phyloP scores from a whole-genome alignment of 2,329 filamentous ascomycete species.

The Fusarium sp. region DNA sequence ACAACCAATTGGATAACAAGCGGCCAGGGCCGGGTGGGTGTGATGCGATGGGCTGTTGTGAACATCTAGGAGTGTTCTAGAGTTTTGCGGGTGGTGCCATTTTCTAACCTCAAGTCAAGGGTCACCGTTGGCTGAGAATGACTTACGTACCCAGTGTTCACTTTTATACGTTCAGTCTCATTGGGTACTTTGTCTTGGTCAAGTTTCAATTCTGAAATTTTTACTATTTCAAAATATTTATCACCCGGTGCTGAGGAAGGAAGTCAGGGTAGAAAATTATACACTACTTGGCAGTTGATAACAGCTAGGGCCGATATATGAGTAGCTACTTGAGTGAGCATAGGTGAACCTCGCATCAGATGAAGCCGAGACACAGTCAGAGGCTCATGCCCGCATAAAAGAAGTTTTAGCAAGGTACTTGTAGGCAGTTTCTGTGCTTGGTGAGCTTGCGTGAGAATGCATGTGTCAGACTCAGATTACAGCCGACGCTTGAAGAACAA shows the following conservation, averaged over 20 bases:
- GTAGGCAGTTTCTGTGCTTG: not conserved
- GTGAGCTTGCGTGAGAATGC: not conserved
- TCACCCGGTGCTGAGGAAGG: not conserved
- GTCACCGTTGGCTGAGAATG: not conserved
- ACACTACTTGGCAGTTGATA: not conserved
- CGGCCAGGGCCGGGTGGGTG: conserved; percentile 31
- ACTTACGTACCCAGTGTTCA: conserved; percentile 1
- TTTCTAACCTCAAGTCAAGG: not conserved
- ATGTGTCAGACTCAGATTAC: not conserved
- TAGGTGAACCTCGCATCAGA: not conserved
- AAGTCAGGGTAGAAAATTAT: not conserved
- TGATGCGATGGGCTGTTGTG: conserved; percentile 38
- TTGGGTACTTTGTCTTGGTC: not conserved
- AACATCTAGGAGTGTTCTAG: conserved; percentile 34
- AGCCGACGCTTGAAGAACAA: not conserved
- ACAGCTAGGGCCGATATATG: not conserved
- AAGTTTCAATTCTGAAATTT: not conserved
- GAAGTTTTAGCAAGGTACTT: no score
- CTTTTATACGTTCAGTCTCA: not conserved
- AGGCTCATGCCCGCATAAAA: not conserved
- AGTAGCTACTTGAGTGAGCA: not conserved
- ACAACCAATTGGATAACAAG: not conserved
- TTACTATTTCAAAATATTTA: not conserved
- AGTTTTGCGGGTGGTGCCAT: conserved; percentile 43
- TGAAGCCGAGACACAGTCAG: not conserved